These are phyloP conservation scores for Dendrobium huoshanense DNA, from an alignment of 106 monocot species.

Conservation along the genomic window DNA sequence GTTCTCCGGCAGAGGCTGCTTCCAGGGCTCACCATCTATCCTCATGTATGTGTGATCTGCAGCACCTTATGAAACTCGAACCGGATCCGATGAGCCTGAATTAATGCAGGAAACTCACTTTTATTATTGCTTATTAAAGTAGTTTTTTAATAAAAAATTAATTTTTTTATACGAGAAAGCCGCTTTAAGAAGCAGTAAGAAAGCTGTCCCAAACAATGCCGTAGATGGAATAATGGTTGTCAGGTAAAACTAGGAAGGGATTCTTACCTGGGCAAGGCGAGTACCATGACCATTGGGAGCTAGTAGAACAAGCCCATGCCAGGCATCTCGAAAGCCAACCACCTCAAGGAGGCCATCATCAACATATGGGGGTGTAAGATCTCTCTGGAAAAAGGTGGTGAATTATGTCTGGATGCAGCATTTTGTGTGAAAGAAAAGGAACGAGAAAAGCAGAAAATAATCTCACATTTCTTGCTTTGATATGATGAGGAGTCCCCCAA, in stretches of 20 bases:
- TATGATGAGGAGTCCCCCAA: constrained; percentile 77
- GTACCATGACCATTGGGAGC: constrained; percentile 86
- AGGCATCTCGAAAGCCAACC: constrained; percentile 95
- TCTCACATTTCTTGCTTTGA: constrained; percentile 61
- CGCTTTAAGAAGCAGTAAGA: too few species aligned
- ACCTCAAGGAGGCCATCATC: constrained; percentile 87
- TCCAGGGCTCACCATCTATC: constrained; percentile 96
- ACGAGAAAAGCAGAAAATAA: neutral
- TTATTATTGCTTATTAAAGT: too few species aligned
- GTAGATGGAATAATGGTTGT: neutral
- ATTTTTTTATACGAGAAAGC: too few species aligned
- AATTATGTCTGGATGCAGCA: neutral
- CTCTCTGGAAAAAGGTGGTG: constrained; percentile 29
- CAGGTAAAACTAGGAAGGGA: neutral
- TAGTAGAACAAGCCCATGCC: constrained; percentile 90
- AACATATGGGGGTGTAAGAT: constrained; percentile 52
- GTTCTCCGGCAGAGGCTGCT: constrained; percentile 73
- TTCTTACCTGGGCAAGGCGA: constrained; percentile 75
- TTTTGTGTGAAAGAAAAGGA: neutral
- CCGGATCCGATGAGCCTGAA: constrained; percentile 66
- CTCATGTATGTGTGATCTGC: constrained; percentile 79
- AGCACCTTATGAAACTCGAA: constrained; percentile 79
- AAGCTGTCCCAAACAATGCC: too few species aligned
- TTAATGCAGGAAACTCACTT: neutral
- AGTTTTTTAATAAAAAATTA: too few species aligned